phyloP scores from a whole-genome alignment of 1,284 basidiomycete species.

The Cerrena zonata region DNA sequence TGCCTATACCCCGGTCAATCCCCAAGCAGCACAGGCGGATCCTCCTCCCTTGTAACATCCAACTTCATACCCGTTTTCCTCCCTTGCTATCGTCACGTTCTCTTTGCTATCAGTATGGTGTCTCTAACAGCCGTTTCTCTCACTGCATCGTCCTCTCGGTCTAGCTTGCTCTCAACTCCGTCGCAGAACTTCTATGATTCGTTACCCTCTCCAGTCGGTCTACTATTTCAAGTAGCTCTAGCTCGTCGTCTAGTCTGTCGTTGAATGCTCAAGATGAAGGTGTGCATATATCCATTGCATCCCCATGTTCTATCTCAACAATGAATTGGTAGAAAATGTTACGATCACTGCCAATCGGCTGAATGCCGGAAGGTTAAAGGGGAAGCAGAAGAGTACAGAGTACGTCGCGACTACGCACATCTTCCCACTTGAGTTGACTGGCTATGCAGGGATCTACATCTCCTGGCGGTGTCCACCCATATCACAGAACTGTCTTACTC shows the following conservation, averaged over 20 bases:
- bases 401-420: conserved; percentile 19
- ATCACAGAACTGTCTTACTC: conserved; percentile 78
- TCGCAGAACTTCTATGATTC: conserved; percentile 26
- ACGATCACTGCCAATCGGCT: conserved; percentile 55
- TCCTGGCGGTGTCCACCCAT: conserved; percentile 73
- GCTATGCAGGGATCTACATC: conserved; percentile 54
- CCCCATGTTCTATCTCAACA: conserved; percentile 7
- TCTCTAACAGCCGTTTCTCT: conserved; percentile 39
- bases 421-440: conserved; percentile 9
- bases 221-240: conserved; percentile 36
- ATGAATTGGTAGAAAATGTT: conserved; percentile 48
- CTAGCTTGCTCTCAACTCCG: conserved; percentile 29
- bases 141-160: conserved; percentile 34
- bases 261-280: conserved; percentile 56
- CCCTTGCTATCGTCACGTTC: conserved; percentile 13
- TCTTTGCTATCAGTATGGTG: conserved; percentile 20
- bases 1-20: conserved; percentile 33
- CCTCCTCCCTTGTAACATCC: conserved; percentile 29
- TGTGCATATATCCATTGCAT: conserved; percentile 19
- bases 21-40: conserved; percentile 44
- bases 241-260: conserved; percentile 51
- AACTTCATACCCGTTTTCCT: conserved; percentile 9
- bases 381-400: conserved; percentile 53
- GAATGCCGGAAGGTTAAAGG: conserved; percentile 37
- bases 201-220: conserved; percentile 34